These are phyloP conservation scores for Byssothecium circinans DNA, from an alignment of 2,329 filamentous ascomycete genomes.

Conservation along the genomic window DNA sequence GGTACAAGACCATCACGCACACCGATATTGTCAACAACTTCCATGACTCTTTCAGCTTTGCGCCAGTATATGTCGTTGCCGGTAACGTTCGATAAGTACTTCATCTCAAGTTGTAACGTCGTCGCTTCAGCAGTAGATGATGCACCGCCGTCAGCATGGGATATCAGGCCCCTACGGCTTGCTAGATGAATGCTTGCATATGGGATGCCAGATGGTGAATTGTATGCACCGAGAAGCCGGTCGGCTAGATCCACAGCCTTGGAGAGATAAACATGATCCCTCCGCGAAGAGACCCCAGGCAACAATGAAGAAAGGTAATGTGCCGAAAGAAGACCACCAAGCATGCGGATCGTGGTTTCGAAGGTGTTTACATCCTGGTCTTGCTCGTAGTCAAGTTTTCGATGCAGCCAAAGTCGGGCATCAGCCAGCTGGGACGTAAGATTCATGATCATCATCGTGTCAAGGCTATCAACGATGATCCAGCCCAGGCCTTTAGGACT, in stretches of 20 bases:
- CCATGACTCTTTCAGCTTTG: constrained; percentile 85
- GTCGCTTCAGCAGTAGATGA: constrained; percentile 94
- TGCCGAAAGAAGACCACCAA: constrained; percentile 86
- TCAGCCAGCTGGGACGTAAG: constrained; percentile 79
- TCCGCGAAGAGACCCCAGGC: constrained; percentile 73
- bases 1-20: constrained; percentile 81
- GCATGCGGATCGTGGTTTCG: constrained; percentile 96
- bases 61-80: constrained; percentile 94
- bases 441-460: constrained; percentile 99
- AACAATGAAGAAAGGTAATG: constrained; percentile 87
- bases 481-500: constrained; percentile 81
- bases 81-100: constrained; percentile 92
- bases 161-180: constrained; percentile 72
- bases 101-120: constrained; percentile 91
- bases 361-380: constrained; percentile 97
- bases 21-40: constrained; percentile 81
- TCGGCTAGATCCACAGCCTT: constrained; percentile 93
- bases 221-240: constrained; percentile 81
- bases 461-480: constrained; percentile 95
- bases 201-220: constrained; percentile 82
- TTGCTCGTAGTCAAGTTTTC: constrained; percentile 80
- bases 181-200: constrained; percentile 88
- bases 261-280: constrained; percentile 91
- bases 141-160: constrained; percentile 82
- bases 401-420: constrained; percentile 85